phyloP scores from a whole-genome alignment of 495 filamentous ascomycete genomes.

The Tuber microsphaerosporum region DNA sequence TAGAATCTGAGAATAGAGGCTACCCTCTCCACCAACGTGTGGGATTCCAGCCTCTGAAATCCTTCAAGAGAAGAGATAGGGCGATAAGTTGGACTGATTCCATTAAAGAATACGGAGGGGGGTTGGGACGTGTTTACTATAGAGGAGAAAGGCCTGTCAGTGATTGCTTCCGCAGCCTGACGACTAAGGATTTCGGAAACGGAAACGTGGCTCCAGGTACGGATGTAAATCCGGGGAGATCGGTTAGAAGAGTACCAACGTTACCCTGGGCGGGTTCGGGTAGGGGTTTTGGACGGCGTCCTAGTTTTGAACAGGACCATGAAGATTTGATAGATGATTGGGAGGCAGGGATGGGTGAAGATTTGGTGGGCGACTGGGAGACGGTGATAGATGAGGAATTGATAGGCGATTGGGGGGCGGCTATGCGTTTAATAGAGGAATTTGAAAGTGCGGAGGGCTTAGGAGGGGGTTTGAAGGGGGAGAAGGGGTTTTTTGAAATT shows the following conservation, averaged over 20 bases:
- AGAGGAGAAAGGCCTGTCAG: no score
- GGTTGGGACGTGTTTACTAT: no score
- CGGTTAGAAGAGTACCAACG: slow-evolving; percentile 6
- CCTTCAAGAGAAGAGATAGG: no score
- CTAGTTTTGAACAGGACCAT: slow-evolving; percentile 15
- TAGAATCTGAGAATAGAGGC: no score
- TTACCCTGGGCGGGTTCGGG: slow-evolving; percentile 11
- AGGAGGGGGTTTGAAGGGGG: slow-evolving; percentile 16
- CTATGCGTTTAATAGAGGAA: slow-evolving; percentile 26
- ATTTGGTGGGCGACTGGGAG: no score
- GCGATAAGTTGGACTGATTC: no score
- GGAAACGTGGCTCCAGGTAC: not conserved
- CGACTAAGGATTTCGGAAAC: not conserved
- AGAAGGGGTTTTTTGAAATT: not conserved
- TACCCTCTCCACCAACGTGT: no score
- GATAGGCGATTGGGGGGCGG: slow-evolving; percentile 20
- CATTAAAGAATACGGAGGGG: no score
- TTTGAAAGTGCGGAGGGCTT: slow-evolving; percentile 10
- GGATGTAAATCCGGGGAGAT: not conserved
- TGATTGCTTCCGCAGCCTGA: no score
- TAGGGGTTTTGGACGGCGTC: slow-evolving; percentile 4
- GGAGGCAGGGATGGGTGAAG: no score
- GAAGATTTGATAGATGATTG: slow-evolving; percentile 4
- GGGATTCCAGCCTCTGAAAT: no score
- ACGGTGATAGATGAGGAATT: no score